Percentiles rank a stretch among this genome's conserved stretches.
Conservation (phyloP, 139 green algal genomes). For the Picochlorum sp. region DNA sequence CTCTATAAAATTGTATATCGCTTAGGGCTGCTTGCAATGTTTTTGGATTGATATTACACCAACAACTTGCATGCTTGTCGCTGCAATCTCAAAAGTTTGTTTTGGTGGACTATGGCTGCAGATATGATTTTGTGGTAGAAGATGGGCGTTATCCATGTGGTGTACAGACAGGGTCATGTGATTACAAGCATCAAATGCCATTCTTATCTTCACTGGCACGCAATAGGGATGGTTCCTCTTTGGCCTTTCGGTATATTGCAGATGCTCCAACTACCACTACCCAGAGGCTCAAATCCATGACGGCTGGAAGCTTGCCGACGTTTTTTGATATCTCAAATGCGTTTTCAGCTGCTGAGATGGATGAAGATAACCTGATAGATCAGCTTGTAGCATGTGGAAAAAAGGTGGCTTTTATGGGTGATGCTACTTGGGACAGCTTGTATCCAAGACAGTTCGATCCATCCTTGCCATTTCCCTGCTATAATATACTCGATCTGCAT, state of each 20-base stretch:
- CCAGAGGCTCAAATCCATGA: slow-evolving; percentile 71
- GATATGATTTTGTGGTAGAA: slow-evolving; percentile 23
- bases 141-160: slow-evolving; percentile 18
- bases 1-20: too few species aligned
- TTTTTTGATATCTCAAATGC: slow-evolving; percentile 85
- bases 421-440: slow-evolving; percentile 88
- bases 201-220: slow-evolving; percentile 3
- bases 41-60: not conserved
- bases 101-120: too few species aligned
- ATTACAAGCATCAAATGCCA: slow-evolving; percentile 22
- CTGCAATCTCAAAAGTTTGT: too few species aligned
- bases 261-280: slow-evolving; percentile 89
- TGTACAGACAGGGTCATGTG: not conserved
- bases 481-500: slow-evolving; percentile 89
- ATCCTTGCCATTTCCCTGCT: slow-evolving; percentile 71
- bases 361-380: slow-evolving; percentile 84
- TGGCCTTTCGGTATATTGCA: slow-evolving; percentile 56
- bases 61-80: too few species aligned
- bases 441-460: slow-evolving; percentile 45
- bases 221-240: not conserved
- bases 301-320: slow-evolving; percentile 79
- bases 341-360: slow-evolving; percentile 64
- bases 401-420: slow-evolving; percentile 61
- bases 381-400: slow-evolving; percentile 53
- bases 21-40: slow-evolving; percentile 3